Evolutionary conservation across 129 eudicot species (phyloP), one percentile per base, ranked within the genome.

Genomic region (Ambrosia trifida): DNA sequence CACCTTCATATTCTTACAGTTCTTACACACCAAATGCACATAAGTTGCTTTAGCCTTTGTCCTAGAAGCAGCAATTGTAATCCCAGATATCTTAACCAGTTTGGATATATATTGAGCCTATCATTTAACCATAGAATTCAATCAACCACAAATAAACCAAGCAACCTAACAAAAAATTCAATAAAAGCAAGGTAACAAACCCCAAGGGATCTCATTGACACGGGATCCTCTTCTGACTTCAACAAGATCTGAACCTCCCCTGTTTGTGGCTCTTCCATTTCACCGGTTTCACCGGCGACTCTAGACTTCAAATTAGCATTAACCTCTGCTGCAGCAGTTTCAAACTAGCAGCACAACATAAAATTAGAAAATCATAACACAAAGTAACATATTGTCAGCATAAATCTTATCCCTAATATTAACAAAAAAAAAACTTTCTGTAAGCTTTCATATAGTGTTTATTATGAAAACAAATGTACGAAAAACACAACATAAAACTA

Each of bases 21-120:
- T 95, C 85, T 84, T 95, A 72, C 99, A 95, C 74, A 90, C 66
- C 69, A 95, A 80, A 40, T 93, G 85, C 75, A 90, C 96, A 65
- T 95, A 90, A 58, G 99, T 90, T 6, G 99, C 97, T 83, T 95
- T 95, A 3, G 99, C 99, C 72, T 95, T 95, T 8, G 94, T 90
- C 77, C 97, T 80, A 66, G 99, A 95, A 19, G 99, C 99, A 70
- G 99, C 99, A 58, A 95, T 88, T 14, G 87, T 86, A 60, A 95
- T 95, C 74, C 99, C 99, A 19, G 97, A 87, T 69, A 95, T 84
- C 77, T 95, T 95, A 11, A 95, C 97, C 70, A 90, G 79, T 72
- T 90, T 95, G 13, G 99, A 95, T 72, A 95, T 90, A 47, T 87
- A 90, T 81, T 90, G 99, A 58, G 99, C 99, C 96, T 94, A 63